These are phyloP conservation scores for Rhynchospora breviuscula DNA, from an alignment of 176 grass and related monocot genomes.

Conservation along the genomic window DNA sequence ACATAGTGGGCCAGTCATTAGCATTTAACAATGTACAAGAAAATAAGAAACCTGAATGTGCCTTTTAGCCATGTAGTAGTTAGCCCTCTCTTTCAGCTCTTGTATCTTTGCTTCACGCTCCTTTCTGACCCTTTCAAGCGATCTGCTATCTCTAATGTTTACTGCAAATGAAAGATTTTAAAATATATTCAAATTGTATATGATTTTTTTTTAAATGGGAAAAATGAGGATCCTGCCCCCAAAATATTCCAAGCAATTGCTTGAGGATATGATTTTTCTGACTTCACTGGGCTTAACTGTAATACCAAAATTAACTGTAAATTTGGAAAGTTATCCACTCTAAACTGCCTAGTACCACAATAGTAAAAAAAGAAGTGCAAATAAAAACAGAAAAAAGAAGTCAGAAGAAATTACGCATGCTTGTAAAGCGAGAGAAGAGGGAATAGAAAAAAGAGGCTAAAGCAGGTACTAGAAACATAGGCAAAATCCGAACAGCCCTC, in stretches of 20 bases:
- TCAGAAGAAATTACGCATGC: conserved; percentile 13
- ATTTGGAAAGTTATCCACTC: not conserved
- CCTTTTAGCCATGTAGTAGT: conserved; percentile 9
- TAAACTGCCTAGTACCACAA: not conserved
- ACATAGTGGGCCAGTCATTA: not conserved
- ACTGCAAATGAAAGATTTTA: not conserved
- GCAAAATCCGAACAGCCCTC: conserved; percentile 12
- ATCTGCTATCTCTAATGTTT: conserved; percentile 17
- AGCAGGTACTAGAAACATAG: conserved; percentile 21
- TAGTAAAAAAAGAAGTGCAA: not conserved
- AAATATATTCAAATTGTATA: not conserved
- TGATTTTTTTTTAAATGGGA: not conserved
- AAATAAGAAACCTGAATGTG: conserved; percentile 16
- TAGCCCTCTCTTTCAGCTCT: conserved; percentile 12
- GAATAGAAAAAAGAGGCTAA: conserved; percentile 9
- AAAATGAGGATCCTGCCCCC: too few species aligned
- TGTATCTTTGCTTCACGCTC: conserved; percentile 10
- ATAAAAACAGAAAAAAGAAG: not conserved
- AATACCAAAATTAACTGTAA: not conserved
- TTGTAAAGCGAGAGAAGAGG: conserved; percentile 22
- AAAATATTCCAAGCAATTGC: not conserved
- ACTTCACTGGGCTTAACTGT: not conserved
- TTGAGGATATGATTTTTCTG: not conserved
- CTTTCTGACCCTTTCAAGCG: conserved; percentile 18
- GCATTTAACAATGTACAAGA: not conserved